phyloP scores from a whole-genome alignment of 192 early-diverging fungal species.

The Entomortierella lignicola region DNA sequence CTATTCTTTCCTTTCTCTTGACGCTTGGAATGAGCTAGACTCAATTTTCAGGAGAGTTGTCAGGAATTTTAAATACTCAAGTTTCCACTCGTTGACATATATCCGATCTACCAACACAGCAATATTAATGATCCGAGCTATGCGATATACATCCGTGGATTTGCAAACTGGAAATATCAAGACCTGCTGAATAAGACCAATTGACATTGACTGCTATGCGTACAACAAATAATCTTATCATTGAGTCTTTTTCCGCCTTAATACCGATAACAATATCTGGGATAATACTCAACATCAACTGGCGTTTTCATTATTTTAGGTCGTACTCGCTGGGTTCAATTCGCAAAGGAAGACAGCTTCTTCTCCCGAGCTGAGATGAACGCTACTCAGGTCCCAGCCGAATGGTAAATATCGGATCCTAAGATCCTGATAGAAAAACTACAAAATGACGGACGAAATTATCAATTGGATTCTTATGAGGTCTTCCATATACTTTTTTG shows the following conservation, averaged over 20 bases:
- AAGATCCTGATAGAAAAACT: neutral
- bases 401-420: conserved; percentile 63
- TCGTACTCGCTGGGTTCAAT: conserved; percentile 84
- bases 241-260: too few species aligned
- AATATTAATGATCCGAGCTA: too few species aligned
- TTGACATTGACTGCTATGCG: too few species aligned
- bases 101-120: too few species aligned
- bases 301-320: conserved; percentile 39
- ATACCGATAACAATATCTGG: neutral
- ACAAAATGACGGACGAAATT: too few species aligned
- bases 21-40: neutral
- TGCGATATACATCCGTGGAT: too few species aligned
- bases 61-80: neutral
- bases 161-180: too few species aligned
- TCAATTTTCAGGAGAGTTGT: too few species aligned
- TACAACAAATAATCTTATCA: too few species aligned
- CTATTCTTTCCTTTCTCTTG: neutral
- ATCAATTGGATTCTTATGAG: too few species aligned
- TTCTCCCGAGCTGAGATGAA: conserved; percentile 62
- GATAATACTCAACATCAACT: neutral
- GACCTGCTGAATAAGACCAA: too few species aligned
- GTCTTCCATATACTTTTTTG: too few species aligned
- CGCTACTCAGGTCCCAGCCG: conserved; percentile 74
- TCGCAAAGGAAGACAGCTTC: conserved; percentile 58
- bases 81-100: neutral